Conservation (phyloP, 2,329 filamentous ascomycete genomes). For the Trichoderma citrinoviride region DNA sequence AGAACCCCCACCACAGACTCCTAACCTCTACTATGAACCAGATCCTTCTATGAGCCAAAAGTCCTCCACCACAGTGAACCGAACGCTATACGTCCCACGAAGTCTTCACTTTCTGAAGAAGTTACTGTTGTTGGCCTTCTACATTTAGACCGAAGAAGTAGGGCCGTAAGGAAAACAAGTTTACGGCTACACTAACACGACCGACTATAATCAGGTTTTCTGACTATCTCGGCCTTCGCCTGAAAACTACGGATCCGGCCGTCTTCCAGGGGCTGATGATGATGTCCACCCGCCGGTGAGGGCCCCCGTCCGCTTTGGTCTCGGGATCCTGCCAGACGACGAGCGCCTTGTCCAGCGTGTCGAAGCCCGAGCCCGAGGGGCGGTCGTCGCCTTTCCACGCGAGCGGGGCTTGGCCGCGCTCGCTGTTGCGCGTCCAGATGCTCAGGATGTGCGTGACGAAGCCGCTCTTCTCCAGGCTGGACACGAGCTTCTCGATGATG, state of each 20-base stretch:
- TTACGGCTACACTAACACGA: no score
- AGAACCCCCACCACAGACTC: no score
- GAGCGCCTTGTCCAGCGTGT: slow-evolving; percentile 85
- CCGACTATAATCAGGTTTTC: no score
- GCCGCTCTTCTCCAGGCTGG: slow-evolving; percentile 62
- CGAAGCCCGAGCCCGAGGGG: slow-evolving; percentile 62
- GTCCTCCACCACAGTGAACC: no score
- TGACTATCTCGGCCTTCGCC: no score
- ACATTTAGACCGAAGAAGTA: no score
- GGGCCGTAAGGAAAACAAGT: no score
- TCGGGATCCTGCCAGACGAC: slow-evolving; percentile 74
- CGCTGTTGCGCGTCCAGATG: slow-evolving; percentile 66
- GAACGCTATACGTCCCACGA: no score
- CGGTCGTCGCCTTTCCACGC: slow-evolving; percentile 48
- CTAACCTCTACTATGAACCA: no score
- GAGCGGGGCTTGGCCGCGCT: slow-evolving; percentile 64
- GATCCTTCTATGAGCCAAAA: no score
- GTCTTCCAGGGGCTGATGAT: slow-evolving; percentile 88
- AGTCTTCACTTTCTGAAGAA: no score
- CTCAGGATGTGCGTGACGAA: slow-evolving; percentile 81
- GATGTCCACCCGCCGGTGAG: slow-evolving; percentile 85
- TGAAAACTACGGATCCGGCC: slow-evolving; percentile 82
- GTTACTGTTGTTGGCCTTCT: no score
- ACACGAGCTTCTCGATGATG: slow-evolving; percentile 71
- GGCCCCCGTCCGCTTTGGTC: background rate